Evolutionary conservation across 371 early-diverging fungal species (phyloP), one percentile per base, ranked within the genome.

Genomic region (Mortierella sp.): DNA sequence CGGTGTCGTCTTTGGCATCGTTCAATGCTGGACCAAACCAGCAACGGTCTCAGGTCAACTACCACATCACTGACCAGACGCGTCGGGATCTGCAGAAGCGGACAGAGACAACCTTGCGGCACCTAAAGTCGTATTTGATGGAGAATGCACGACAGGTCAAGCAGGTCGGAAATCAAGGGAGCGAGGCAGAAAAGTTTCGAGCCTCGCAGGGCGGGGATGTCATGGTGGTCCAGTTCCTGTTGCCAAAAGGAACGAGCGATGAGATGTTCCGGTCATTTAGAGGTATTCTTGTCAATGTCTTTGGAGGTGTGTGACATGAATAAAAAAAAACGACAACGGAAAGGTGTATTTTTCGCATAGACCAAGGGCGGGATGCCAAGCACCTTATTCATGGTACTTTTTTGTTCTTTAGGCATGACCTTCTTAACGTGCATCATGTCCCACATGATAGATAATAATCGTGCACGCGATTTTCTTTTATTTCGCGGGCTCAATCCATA

Each of bases 191-290:
- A 55, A 85, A 82, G 63, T 85, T 85, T 70, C 63, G 86, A 49
- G 86, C 79, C 10, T 81, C 82, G 14, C 86, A 85, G 38, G 86
- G 86, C 1, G 86, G 86, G 0, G 86, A 85, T 68, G 82, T 85
- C 48, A 85, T 79, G 76, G 82, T 85, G 38, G 43, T 85, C 16
- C 86, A 85, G 71, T 85, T 85, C 54, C 54, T 85, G 70, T 32
- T 85, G 44, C 86, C 86, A 27, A 78, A 75, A 65, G 75, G 78
- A 4, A 85, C 86, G 1, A 82, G 74, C 51, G 86, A 85, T 32
- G 86, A 85, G 27, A 85, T 85, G 86, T 85, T 85, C 43, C 73
- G 82, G 16, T 35, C 74, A 1, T 85, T 76, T 71, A 55, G 86
- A 60, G 55, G 55, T 10, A 35, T 82, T 49, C 79, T 85, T 29